Evolutionary conservation across 179 eudicot genomes (phyloP), one percentile per base, ranked within the genome.

Genomic region (Amaranthus tricolor): DNA sequence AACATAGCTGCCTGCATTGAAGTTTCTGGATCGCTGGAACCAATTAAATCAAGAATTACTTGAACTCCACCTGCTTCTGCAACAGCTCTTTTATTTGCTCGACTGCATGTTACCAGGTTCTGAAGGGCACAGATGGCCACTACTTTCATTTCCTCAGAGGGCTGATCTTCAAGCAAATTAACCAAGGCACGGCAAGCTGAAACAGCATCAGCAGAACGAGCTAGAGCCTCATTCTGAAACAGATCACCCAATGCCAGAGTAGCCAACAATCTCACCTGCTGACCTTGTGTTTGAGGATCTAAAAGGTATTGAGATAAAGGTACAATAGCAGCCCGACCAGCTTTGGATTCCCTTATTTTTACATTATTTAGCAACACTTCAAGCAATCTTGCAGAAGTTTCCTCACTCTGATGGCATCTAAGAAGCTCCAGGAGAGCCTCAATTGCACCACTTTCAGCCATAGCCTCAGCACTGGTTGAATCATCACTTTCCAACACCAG

Each of bases 61-160:
- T 89, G 98, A 77, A 96, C 92, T 50, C 98, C 99, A 67, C 98
- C 98, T 71, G 97, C 97, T 85, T 96, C 99, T 43, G 99, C 99
- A 77, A 96, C 98, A 20, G 99, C 99, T 84, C 98, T 89, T 81
- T 93, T 93, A 79, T 96, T 96, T 66, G 97, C 89, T 72, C 98
- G 84, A 77, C 97, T 96, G 79, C 84, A 83, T 90, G 91, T 91
- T 14, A 96, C 99, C 67, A 96, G 97, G 79, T 93, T 96, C 85
- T 96, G 98, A 76, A 96, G 84, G 45, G 99, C 92, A 85, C 99
- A 96, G 72, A 96, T 88, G 61, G 99, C 96, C 20, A 96, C 97
- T 65, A 96, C 96, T 83, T 96, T 96, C 98, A 96, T 93, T 83
- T 96, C 99, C 84, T 96, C 99, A 11, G 98, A 86, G n/a, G 99